These are phyloP conservation scores for Begonia fuchsioides DNA, from an alignment of 306 rosid genomes.

Conservation along the genomic window DNA sequence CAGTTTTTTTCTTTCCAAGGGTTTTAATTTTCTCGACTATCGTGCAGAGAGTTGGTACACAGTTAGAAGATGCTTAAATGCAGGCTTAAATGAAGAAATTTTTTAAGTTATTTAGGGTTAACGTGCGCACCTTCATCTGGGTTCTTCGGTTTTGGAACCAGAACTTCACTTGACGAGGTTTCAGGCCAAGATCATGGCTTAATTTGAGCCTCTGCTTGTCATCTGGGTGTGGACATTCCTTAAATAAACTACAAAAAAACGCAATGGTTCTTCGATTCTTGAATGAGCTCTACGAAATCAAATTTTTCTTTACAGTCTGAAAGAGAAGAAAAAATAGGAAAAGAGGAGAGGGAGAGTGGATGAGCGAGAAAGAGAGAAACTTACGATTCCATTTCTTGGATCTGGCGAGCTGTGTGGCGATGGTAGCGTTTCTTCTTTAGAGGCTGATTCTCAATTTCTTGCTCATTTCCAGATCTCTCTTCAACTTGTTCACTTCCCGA, in stretches of 20 bases:
- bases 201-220: constrained; percentile 82
- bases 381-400: constrained; percentile 97
- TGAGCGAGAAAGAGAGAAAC: not conserved
- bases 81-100: constrained; percentile 4
- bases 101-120: not conserved
- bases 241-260: constrained; percentile 42
- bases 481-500: constrained; percentile 62
- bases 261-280: not conserved
- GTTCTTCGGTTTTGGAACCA: constrained; percentile 99
- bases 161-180: constrained; percentile 93
- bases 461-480: constrained; percentile 46
- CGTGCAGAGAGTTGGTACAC: no score
- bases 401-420: constrained; percentile 92
- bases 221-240: constrained; percentile 97
- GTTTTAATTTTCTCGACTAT: no score
- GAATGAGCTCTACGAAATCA: not conserved
- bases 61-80: not conserved
- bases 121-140: constrained; percentile 61
- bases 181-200: constrained; percentile 68
- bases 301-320: not conserved
- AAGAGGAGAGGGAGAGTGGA: not conserved
- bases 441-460: constrained; percentile 16
- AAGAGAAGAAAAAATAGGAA: no score
- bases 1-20: no score
- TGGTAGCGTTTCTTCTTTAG: constrained; percentile 82